phyloP scores from a whole-genome alignment of 495 filamentous ascomycete species.

The Aspergillus avenaceus region DNA sequence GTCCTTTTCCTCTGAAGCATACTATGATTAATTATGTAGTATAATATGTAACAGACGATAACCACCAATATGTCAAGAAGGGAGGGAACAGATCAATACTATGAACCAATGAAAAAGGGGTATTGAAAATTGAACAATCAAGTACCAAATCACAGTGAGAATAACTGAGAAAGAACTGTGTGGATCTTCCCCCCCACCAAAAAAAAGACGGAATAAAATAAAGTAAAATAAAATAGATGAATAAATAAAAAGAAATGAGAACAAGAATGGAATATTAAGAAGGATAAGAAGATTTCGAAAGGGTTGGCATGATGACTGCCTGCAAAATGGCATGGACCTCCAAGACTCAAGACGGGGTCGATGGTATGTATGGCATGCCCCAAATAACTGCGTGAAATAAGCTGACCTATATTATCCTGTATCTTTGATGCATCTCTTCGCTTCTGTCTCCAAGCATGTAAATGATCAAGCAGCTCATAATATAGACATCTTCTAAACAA shows the following conservation, averaged over 20 bases:
- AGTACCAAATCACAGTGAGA: too few relatives aligned
- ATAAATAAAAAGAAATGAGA: conserved; percentile 1
- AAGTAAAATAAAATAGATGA: conserved; percentile 7
- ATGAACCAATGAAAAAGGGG: conserved; percentile 32
- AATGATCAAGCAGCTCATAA: neutral
- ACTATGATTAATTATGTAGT: neutral
- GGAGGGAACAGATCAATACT: conserved; percentile 14
- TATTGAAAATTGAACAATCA: conserved; percentile 23
- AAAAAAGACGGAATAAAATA: conserved; percentile 1
- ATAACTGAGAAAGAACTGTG: too few relatives aligned
- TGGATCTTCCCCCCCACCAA: too few relatives aligned
- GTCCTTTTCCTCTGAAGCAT: neutral
- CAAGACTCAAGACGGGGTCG: neutral
- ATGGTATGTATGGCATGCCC: neutral
- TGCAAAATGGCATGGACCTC: conserved; percentile 9
- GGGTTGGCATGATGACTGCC: too few relatives aligned
- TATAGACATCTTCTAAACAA: neutral
- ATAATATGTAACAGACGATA: neutral
- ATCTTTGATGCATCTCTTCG: neutral
- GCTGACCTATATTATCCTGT: neutral
- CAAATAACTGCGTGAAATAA: neutral
- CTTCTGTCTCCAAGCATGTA: neutral
- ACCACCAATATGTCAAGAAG: conserved; percentile 5
- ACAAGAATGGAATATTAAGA: too few relatives aligned
- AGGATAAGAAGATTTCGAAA: too few relatives aligned